Base-by-base conservation (phyloP, 495 filamentous ascomycete genomes). In the Neurospora pannonica region DNA sequence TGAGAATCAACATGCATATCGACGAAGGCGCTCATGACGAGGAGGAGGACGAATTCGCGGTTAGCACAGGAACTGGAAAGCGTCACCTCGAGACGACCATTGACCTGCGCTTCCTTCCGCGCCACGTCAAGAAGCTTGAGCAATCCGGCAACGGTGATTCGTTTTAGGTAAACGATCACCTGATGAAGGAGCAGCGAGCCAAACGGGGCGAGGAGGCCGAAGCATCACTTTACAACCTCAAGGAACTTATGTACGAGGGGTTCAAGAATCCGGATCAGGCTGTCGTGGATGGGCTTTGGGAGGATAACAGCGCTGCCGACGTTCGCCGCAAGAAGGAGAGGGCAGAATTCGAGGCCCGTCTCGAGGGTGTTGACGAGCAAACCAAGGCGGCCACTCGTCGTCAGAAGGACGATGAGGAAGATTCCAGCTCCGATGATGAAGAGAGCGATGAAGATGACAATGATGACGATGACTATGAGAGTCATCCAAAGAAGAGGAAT, bases 71-170 rank as follows among this genome's bases (percentile, higher is more conserved):
- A 3, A 40, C 2, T 2, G 40, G 40, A 19, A 67, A 60, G 9
- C 75, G 76, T 15, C 76, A 80, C 71, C 72, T 81, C 7, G 80
- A 82, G 46, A 78, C 76, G 0, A 81, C 78, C 0, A 48, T 82
- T 2, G 80, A 82, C 71, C 46, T 80, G 28, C 79, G 80, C 36
- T 78, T 62, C 39, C 70, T 75, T 15, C 70, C 74, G 10, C 40
- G 75, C 24, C 43, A 75, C 71, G 10, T 77, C n/a, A 72, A 72
- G 17, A 15, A n/a, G 6, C 24, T 75, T 2, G 19, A 34, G 6
- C 19, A 11, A 2, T 28, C 70, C 36, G 70, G 40, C 3, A 11
- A 38, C 8, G 15, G 71, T 40, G 73, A 43, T 24, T 38, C 60
- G 11, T 10, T 77, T 11, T 78, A 75, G 76, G 40, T 48, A 21